Conservation (phyloP, 805 yeast species). For the Lachancea fermentati region DNA sequence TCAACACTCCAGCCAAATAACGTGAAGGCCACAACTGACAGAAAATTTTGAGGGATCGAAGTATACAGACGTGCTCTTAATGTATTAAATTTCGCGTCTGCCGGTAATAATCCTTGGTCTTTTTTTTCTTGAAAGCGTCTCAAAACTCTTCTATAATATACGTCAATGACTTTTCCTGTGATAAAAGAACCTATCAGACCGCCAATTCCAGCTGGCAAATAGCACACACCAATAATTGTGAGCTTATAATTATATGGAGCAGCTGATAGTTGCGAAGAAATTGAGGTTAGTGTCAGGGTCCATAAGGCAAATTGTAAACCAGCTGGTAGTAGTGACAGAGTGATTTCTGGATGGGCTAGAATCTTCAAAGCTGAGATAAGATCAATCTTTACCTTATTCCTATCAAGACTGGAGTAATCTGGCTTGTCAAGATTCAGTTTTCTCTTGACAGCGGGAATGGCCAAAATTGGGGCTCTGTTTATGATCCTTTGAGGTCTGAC, state of each 20-base stretch:
- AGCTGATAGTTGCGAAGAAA: slow-evolving; percentile 47
- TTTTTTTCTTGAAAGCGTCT: slow-evolving; percentile 17
- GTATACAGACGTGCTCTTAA: slow-evolving; percentile 48
- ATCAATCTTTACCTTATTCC: slow-evolving; percentile 25
- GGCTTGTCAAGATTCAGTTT: slow-evolving; percentile 28
- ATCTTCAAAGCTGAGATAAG: slow-evolving; percentile 40
- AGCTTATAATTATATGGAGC: slow-evolving; percentile 46
- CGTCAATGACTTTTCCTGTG: slow-evolving; percentile 54
- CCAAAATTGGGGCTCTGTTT: slow-evolving; percentile 43
- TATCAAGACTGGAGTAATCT: slow-evolving; percentile 26
- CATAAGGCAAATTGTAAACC: slow-evolving; percentile 63
- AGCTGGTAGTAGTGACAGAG: slow-evolving; percentile 48
- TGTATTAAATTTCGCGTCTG: slow-evolving; percentile 41
- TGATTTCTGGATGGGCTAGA: slow-evolving; percentile 39
- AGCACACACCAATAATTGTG: slow-evolving; percentile 60
- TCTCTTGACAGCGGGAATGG: slow-evolving; percentile 15
- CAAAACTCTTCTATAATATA: slow-evolving; percentile 37
- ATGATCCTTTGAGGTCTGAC: slow-evolving; percentile 42
- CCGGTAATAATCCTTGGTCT: slow-evolving; percentile 21
- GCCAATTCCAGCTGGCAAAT: slow-evolving; percentile 67
- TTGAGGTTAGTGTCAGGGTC: slow-evolving; percentile 61
- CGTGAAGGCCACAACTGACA: slow-evolving; percentile 39
- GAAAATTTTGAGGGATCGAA: slow-evolving; percentile 39
- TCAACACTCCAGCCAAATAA: slow-evolving; percentile 73
- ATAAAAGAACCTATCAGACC: slow-evolving; percentile 56